Base-by-base conservation (phyloP, 1,284 basidiomycete genomes). In the Ustilago xerochloae region DNA sequence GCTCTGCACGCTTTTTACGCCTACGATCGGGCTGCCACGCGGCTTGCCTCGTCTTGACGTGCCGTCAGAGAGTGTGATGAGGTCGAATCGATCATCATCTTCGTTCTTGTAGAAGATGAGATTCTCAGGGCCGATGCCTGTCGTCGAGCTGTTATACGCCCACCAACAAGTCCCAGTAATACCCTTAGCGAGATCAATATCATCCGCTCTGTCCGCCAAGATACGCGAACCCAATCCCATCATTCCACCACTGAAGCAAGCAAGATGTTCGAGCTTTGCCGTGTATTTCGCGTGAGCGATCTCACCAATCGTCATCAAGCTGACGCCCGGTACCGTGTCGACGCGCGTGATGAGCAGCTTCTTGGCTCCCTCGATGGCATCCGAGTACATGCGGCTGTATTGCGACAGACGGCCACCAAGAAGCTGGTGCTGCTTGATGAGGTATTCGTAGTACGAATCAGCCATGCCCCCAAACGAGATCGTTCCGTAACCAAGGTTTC, bases 201-300 rank as follows among this genome's bases (percentile, higher is more conserved):
- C 88, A 12, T 82, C 51, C 1, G 71, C 67, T 1, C 87, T 78
- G 7, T 61, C 54, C n/a, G 70, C 41, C 29, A 88, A 78, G 4
- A 89, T 78, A 41, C 84, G 84, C 15, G 87, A 81, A 6, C 88
- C 88, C 30, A 89, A 83, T 3, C 86, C 88, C 3, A 88, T 80
- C 88, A 88, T 88, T 2, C 84, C 88, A 6, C 88, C 88, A 1
- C 86, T 86, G 70, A 88, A 89, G 77, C 88, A 88, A 0, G 87
- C 84, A 1, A 86, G 75, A 52, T 87, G 86, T 61, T 86, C 84
- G 22, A 85, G 54, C 63, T 78, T 79, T 26, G 68, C 72, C 22
- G 24, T 61, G 63, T 63, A 75, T 20, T 55, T 53, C 16, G 50
- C 29, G 32, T 58, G 39, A 12, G 45, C 24, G n/a, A 67, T 15